Evolutionary conservation across 2,329 filamentous ascomycete species (phyloP), one percentile per base, ranked within the genome.

Genomic region (Exophiala sp.): DNA sequence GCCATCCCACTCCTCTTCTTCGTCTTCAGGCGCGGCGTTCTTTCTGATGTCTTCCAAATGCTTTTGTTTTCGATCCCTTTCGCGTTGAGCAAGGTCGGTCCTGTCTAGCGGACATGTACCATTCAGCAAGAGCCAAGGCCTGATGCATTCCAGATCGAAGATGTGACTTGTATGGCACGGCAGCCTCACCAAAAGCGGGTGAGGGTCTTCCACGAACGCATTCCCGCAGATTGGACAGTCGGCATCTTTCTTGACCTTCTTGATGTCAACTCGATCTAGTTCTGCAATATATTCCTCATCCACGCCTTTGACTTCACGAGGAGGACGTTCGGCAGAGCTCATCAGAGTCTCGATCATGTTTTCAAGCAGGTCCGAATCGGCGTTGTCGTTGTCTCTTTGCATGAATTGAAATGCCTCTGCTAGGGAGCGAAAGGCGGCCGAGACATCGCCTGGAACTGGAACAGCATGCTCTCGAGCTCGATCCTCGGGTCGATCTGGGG

Each of bases 121-220:
- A 58, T 84, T 80, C 51, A 86, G 71, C 60, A 84, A 78, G 58
- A 86, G 68, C 83, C 83, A 86, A 0, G 83, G 83, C 54, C 77
- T 70, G 57, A 86, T 81, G 67, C 83, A 86, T 62, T 86, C 83
- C 21, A 86, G 67, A 68, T 86, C 83, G 67, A 85, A 86, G 16
- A 81, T 63, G 65, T 86, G 83, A 35, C 78, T 78, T 12, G 78
- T 72, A 65, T 85, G 81, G 60, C 83, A 86, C 8, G 83, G 81
- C 32, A 86, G 66, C 24, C 77, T 75, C 42, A 86, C 82, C 34
- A 86, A 80, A 14, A 86, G 76, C n/a, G 83, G 83, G 61, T 84
- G 83, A 41, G 77, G 60, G 60, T 85, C 78, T 29, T 81, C 78
- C 3, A 80, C 66, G 59, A 81, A 82, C 6, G 76, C 70, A 61